A percentile compares a stretch with the other conserved stretches of the same genome.
Evolutionary conservation across 345 rosid species (phyloP).

Genomic region (Eucalyptus regnans): DNA sequence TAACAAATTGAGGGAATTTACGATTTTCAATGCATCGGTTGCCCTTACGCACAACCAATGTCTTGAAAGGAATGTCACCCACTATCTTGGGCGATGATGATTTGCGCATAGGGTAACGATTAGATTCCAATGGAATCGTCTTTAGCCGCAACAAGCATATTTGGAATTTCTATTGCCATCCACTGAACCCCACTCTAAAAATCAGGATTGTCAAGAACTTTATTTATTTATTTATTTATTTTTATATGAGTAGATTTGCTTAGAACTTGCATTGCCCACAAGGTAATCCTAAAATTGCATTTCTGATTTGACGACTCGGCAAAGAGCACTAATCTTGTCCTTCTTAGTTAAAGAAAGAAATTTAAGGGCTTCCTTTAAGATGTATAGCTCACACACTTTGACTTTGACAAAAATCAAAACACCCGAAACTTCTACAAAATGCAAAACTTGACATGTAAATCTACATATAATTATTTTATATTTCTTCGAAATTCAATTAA

Average conservation of each 20-base stretch:
- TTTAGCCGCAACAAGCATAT: neutral
- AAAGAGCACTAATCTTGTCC: neutral
- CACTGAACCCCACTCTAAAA: neutral
- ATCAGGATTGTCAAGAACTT: neutral
- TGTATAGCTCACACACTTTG: neutral
- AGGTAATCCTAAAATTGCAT: neutral
- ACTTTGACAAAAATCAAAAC: neutral
- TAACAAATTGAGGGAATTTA: neutral
- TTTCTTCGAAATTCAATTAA: neutral
- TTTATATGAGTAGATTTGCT: neutral
- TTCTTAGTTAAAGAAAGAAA: neutral
- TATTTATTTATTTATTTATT: neutral
- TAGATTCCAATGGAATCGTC: neutral
- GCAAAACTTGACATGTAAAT: neutral
- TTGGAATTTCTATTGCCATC: neutral
- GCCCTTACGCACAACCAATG: neutral
- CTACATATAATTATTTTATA: neutral
- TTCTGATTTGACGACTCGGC: neutral
- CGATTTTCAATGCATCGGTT: neutral
- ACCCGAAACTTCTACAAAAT: neutral
- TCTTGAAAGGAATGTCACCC: neutral
- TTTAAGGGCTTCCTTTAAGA: neutral
- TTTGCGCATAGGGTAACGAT: neutral
- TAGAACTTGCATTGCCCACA: neutral
- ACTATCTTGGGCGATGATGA: neutral